Evolutionary conservation across 106 monocot genomes (phyloP).

Genomic region (Phalaenopsis equestris): DNA sequence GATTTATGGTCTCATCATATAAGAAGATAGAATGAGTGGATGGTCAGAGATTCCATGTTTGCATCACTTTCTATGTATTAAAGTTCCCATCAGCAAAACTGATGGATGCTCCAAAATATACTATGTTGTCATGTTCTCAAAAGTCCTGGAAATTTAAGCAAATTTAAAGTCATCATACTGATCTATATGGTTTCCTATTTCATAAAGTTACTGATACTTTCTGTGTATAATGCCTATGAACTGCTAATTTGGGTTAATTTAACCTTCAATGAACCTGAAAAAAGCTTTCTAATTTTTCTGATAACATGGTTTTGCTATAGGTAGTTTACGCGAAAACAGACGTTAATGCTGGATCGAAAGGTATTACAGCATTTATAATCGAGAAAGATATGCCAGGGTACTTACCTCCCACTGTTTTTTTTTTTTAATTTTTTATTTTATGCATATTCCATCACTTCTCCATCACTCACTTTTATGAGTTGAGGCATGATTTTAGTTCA

Average conservation of each 20-base stretch:
- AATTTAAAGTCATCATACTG: not conserved
- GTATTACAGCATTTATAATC: constrained; percentile 95
- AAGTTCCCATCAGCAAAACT: not conserved
- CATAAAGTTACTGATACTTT: not conserved
- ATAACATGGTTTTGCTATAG: constrained; percentile 36
- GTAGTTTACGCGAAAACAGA: constrained; percentile 96
- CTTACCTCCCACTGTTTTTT: constrained; percentile 1
- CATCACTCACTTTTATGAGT: not conserved
- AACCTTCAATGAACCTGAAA: not conserved
- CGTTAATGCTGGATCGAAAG: constrained; percentile 79
- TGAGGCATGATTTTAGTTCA: not conserved
- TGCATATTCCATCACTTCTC: not conserved
- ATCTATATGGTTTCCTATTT: not conserved
- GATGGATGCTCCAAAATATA: not conserved
- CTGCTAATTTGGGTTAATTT: not conserved
- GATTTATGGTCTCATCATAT: not conserved
- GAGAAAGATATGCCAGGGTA: constrained; percentile 98
- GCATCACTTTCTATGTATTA: not conserved
- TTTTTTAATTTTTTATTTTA: not conserved
- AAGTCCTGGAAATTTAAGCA: not conserved
- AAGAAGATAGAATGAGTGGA: not conserved
- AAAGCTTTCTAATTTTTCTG: not conserved
- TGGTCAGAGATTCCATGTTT: not conserved
- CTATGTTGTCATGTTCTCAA: not conserved
- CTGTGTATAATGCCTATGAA: not conserved